These are phyloP conservation scores for Haplosporangium sp. DNA, from an alignment of 371 early-diverging fungal species.

Conservation along the genomic window DNA sequence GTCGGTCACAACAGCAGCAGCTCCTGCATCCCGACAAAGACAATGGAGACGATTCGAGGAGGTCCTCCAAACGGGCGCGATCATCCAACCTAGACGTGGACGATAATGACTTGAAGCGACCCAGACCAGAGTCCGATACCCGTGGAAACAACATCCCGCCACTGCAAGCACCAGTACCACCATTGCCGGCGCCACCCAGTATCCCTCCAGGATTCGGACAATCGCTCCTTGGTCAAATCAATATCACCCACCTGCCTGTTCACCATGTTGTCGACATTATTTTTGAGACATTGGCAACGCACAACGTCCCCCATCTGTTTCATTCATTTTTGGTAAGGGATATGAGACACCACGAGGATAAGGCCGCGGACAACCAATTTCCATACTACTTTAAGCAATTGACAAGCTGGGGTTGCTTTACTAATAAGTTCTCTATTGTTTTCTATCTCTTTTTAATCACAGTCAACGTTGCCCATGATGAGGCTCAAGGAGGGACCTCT, in stretches of 20 bases:
- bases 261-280: constrained; percentile 54
- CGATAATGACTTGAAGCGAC: constrained; percentile 38
- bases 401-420: background rate
- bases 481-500: constrained; percentile 41
- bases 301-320: constrained; percentile 43
- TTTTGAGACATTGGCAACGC: constrained; percentile 42
- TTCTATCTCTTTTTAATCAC: background rate
- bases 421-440: background rate
- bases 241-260: constrained; percentile 44
- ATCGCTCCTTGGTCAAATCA: constrained; percentile 43
- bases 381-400: background rate
- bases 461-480: constrained; percentile 42
- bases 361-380: background rate
- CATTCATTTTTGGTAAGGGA: constrained; percentile 47
- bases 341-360: background rate
- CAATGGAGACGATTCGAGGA: constrained; percentile 37
- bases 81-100: constrained; percentile 22
- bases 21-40: constrained; percentile 41
- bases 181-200: constrained; percentile 2
- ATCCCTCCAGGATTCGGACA: constrained; percentile 52
- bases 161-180: constrained; percentile 5
- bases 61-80: constrained; percentile 36
- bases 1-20: constrained; percentile 49
- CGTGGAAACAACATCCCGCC: constrained; percentile 10
- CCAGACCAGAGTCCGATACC: constrained; percentile 28